Percentiles rank a stretch among this genome's conserved stretches.
Conservation (phyloP, 805 yeast species). For the Lipomyces yamadae region DNA sequence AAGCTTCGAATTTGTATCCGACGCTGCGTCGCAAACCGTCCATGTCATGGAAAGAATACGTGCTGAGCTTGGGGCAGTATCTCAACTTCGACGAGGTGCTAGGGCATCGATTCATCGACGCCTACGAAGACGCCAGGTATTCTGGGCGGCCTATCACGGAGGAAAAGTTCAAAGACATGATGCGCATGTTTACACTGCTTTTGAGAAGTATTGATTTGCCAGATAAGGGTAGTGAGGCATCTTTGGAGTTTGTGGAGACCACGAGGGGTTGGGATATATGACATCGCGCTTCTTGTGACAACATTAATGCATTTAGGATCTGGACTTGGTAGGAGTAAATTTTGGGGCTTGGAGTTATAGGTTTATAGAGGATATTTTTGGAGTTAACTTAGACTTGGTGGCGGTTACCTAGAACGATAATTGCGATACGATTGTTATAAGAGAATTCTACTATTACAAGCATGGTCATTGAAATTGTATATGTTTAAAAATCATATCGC, state of each 20-base stretch:
- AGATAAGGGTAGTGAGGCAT: neutral
- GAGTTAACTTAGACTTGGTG: neutral
- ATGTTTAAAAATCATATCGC: neutral
- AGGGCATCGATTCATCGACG: slow-evolving; percentile 49
- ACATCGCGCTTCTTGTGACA: neutral
- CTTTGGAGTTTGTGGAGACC: slow-evolving; percentile 17
- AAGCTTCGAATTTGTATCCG: slow-evolving; percentile 36
- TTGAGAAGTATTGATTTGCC: slow-evolving; percentile 25
- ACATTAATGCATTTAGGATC: neutral
- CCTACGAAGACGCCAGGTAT: slow-evolving; percentile 72
- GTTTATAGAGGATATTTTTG: neutral
- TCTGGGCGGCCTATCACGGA: slow-evolving; percentile 65
- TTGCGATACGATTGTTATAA: neutral
- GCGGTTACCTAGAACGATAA: neutral
- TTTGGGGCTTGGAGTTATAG: neutral
- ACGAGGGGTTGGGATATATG: neutral
- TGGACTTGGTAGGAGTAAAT: neutral
- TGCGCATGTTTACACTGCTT: slow-evolving; percentile 44
- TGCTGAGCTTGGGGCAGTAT: slow-evolving; percentile 50
- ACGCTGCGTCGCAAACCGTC: slow-evolving; percentile 49
- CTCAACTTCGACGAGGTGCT: slow-evolving; percentile 37
- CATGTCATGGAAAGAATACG: slow-evolving; percentile 60
- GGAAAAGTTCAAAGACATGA: slow-evolving; percentile 62
- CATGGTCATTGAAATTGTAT: neutral
- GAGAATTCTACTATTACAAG: neutral